Percentiles rank a stretch among this genome's conserved stretches.
phyloP scores from a whole-genome alignment of 805 yeast species.

The Wickerhamiella vanderwaltii region DNA sequence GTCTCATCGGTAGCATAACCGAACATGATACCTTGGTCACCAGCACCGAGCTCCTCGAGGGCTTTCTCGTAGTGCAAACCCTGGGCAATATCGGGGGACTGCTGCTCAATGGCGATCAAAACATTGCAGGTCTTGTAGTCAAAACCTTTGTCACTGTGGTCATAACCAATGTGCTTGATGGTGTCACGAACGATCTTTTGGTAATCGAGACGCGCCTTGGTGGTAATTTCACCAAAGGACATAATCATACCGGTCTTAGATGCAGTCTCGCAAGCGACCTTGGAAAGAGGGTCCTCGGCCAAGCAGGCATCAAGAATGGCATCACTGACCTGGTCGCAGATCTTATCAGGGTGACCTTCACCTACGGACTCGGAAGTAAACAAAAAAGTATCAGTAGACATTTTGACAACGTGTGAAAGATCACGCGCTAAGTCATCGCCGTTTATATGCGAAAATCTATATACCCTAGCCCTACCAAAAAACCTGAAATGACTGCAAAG shows the following conservation, averaged over 20 bases:
- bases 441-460: constrained; percentile 3
- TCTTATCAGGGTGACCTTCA: constrained; percentile 46
- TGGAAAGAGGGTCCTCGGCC: constrained; percentile 88
- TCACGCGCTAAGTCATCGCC: constrained; percentile 1
- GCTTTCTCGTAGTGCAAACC: constrained; percentile 95
- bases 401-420: constrained; percentile 11
- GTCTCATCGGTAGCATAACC: constrained; percentile 99
- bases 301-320: constrained; percentile 97
- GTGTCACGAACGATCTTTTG: constrained; percentile 97
- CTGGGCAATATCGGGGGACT: constrained; percentile 98
- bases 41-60: constrained; percentile 96
- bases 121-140: constrained; percentile 99
- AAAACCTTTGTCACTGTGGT: constrained; percentile 88
- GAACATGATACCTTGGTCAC: constrained; percentile 99
- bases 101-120: constrained; percentile 97
- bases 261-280: constrained; percentile 99
- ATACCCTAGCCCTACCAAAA: neutral
- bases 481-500: constrained; percentile 4
- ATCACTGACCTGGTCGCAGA: constrained; percentile 96
- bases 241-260: constrained; percentile 98
- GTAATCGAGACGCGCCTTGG: constrained; percentile 89
- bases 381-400: constrained; percentile 35
- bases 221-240: constrained; percentile 99
- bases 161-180: constrained; percentile 97
- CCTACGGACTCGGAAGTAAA: constrained; percentile 62